Evolutionary conservation across 2,329 filamentous ascomycete genomes (phyloP).

Genomic region (Penicillium nordicum): DNA sequence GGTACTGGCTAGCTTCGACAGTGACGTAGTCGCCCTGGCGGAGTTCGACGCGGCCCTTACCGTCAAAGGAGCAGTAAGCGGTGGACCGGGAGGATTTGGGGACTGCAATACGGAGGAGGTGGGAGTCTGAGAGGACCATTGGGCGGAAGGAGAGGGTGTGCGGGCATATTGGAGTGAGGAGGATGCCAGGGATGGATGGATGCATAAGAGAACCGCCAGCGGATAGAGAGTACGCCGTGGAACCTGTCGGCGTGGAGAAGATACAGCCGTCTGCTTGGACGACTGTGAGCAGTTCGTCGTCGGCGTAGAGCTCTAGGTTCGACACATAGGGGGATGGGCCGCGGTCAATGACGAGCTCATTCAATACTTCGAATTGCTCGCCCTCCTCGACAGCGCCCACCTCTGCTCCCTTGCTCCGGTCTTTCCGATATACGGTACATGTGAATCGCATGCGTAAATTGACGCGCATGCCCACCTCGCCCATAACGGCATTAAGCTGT

Average conservation of each 20-base stretch:
- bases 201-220: conserved; percentile 94
- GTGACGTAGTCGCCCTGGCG: conserved; percentile 93
- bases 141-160: conserved; percentile 95
- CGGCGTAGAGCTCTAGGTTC: conserved; percentile 91
- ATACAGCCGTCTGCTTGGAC: conserved; percentile 97
- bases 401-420: conserved; percentile 43
- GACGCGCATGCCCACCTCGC: conserved; percentile 90
- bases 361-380: conserved; percentile 96
- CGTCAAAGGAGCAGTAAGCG: conserved; percentile 95
- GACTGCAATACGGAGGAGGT: conserved; percentile 84
- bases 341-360: conserved; percentile 96
- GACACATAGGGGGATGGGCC: conserved; percentile 96
- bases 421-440: conserved; percentile 86
- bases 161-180: conserved; percentile 94
- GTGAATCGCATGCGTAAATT: conserved; percentile 99
- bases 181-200: conserved; percentile 92
- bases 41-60: conserved; percentile 91
- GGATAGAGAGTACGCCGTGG: conserved; percentile 92
- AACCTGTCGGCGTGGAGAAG: conserved; percentile 92
- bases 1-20: conserved; percentile 92
- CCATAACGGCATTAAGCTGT: conserved; percentile 86
- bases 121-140: conserved; percentile 94
- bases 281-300: conserved; percentile 90
- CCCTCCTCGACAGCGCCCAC: conserved; percentile 71
- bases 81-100: conserved; percentile 82